Evolutionary conservation across 768 basidiomycete species (phyloP).

Genomic region (Lyophyllum atratum): DNA sequence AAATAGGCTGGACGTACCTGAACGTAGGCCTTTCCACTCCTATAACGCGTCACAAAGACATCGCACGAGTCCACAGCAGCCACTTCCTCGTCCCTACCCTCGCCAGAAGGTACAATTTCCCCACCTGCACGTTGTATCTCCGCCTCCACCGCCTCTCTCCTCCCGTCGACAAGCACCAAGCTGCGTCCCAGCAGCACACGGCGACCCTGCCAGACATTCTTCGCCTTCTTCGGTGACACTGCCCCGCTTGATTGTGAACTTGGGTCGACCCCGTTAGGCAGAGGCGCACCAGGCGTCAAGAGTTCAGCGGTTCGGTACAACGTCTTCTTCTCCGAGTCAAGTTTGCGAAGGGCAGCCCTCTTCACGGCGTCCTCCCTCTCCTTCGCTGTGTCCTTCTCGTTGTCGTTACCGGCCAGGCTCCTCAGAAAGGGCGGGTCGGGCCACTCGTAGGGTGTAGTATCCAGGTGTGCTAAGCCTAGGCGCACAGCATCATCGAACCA

Average conservation of each 20-base stretch:
- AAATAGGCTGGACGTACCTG: conserved; percentile 45
- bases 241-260: conserved; percentile 6
- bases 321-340: conserved; percentile 33
- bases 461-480: conserved; percentile 51
- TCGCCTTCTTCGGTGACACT: conserved; percentile 14
- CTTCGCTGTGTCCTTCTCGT: conserved; percentile 24
- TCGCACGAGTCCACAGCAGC: conserved; percentile 57
- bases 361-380: conserved; percentile 22
- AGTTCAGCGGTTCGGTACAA: conserved; percentile 32
- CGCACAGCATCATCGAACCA: conserved; percentile 87
- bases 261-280: conserved; percentile 7
- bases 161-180: conserved; percentile 51
- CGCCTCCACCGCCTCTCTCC: conserved; percentile 56
- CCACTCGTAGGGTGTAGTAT: conserved; percentile 65
- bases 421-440: conserved; percentile 64
- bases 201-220: conserved; percentile 58
- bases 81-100: conserved; percentile 24
- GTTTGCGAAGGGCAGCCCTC: conserved; percentile 17
- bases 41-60: conserved; percentile 69
- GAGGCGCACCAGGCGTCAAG: conserved; percentile 26
- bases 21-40: conserved; percentile 71
- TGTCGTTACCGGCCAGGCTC: conserved; percentile 23
- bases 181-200: conserved; percentile 63
- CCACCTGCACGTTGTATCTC: conserved; percentile 68
- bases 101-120: conserved; percentile 31